Percentiles rank a stretch among this genome's conserved stretches.
Evolutionary conservation across 169 alveolate genomes (phyloP).

Genomic region (Cytauxzoon felis): DNA sequence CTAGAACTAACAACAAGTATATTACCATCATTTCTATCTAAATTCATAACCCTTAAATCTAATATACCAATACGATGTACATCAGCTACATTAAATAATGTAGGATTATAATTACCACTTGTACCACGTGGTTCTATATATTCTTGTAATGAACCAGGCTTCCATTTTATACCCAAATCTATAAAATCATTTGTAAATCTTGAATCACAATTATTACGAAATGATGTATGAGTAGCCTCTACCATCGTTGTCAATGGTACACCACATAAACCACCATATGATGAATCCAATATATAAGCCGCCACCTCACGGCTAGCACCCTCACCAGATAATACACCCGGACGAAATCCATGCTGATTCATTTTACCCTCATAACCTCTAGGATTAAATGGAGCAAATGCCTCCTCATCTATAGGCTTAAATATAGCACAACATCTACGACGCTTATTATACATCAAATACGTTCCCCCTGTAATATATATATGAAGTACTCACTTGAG

Average conservation of each 20-base stretch:
- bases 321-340: constrained; percentile 95
- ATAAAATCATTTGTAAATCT: constrained; percentile 50
- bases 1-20: constrained; percentile 84
- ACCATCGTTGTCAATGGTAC: constrained; percentile 97
- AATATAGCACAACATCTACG: constrained; percentile 90
- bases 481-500: too few relatives aligned
- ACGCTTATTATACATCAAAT: constrained; percentile 83
- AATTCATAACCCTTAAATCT: constrained; percentile 94
- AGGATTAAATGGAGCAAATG: constrained; percentile 97
- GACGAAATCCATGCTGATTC: constrained; percentile 90
- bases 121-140: constrained; percentile 86
- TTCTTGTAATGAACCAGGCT: constrained; percentile 85
- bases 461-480: constrained; percentile 94
- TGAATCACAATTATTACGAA: constrained; percentile 75
- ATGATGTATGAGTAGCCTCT: constrained; percentile 92
- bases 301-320: constrained; percentile 98
- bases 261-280: constrained; percentile 81
- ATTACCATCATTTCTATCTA: constrained; percentile 97
- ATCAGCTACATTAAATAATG: constrained; percentile 89
- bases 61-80: constrained; percentile 93
- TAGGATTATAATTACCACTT: constrained; percentile 90
- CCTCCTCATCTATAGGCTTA: constrained; percentile 98
- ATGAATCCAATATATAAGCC: constrained; percentile 91
- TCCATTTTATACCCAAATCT: constrained; percentile 74
- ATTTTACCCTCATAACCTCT: constrained; percentile 92